Conservation (phyloP, 805 yeast species). For the Komagataella populi region DNA sequence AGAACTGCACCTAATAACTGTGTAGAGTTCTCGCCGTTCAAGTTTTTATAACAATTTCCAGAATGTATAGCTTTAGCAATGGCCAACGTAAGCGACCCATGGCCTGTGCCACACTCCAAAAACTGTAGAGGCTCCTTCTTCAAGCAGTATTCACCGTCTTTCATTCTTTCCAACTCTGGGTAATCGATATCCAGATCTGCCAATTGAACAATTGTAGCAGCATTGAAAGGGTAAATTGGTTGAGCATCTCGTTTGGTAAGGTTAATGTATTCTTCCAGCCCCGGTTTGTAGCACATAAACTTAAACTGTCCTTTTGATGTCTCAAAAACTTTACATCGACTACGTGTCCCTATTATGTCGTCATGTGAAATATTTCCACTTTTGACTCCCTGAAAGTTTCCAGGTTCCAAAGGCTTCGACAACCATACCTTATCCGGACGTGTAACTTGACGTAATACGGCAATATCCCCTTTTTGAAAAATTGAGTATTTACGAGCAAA, state of each 20-base stretch:
- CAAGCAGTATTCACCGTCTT: constrained; percentile 1
- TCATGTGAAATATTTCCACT: constrained; percentile 20
- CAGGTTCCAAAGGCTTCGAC: constrained; percentile 15
- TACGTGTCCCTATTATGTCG: constrained; percentile 22
- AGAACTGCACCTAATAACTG: constrained; percentile 26
- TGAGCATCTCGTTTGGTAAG: constrained; percentile 29
- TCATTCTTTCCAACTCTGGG: constrained; percentile 13
- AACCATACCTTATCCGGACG: constrained; percentile 15
- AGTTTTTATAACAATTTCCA: constrained; percentile 22
- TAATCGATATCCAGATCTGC: constrained; percentile 32
- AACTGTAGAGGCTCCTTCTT: constrained; percentile 20
- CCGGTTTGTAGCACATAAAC: constrained; percentile 23
- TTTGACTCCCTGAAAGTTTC: constrained; percentile 8
- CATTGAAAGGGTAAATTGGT: constrained; percentile 37
- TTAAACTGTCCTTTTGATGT: constrained; percentile 9
- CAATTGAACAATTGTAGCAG: constrained; percentile 28
- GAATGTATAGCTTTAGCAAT: constrained; percentile 28
- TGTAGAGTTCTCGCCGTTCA: constrained; percentile 4
- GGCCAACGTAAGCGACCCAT: constrained; percentile 33
- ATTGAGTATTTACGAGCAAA: neutral
- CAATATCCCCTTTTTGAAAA: constrained; percentile 18
- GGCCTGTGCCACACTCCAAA: constrained; percentile 43
- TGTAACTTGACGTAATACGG: constrained; percentile 14
- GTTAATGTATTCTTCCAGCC: constrained; percentile 32
- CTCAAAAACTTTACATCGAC: constrained; percentile 17